phyloP scores from a whole-genome alignment of 805 yeast genomes.

The Saccharomycopsis microspora region DNA sequence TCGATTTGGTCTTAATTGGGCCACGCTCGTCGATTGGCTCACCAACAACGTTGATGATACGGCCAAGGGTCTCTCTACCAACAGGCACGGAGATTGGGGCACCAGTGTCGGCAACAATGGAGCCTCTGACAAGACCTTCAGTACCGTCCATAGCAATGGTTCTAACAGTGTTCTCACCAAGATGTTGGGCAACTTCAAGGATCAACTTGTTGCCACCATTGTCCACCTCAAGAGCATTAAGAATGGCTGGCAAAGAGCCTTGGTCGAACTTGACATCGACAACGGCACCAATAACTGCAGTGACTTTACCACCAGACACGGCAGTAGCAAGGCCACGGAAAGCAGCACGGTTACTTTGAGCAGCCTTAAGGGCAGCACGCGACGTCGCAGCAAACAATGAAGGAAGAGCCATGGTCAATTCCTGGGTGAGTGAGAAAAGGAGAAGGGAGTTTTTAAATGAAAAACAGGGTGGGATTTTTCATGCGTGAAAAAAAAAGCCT shows the following conservation, averaged over 20 bases:
- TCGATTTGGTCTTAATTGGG: conserved; percentile 85
- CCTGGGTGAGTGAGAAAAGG: neutral
- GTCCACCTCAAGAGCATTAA: conserved; percentile 89
- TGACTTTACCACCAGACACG: conserved; percentile 77
- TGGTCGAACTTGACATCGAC: conserved; percentile 98
- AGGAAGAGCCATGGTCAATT: conserved; percentile 33
- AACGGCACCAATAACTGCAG: conserved; percentile 98
- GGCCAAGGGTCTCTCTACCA: conserved; percentile 98
- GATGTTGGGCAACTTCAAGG: conserved; percentile 98
- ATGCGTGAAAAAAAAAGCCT: neutral
- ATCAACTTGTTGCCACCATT: conserved; percentile 68
- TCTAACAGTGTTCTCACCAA: conserved; percentile 99
- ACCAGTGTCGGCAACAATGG: conserved; percentile 86
- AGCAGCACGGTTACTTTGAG: conserved; percentile 64
- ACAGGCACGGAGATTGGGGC: conserved; percentile 98
- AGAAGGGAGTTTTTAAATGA: neutral
- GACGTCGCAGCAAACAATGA: conserved; percentile 55
- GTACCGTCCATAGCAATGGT: conserved; percentile 99
- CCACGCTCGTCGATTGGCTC: conserved; percentile 99
- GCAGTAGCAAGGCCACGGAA: conserved; percentile 72
- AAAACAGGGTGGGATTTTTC: conserved; percentile 1
- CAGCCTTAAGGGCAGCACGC: conserved; percentile 82
- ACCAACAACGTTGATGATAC: conserved; percentile 97
- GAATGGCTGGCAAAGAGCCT: conserved; percentile 93
- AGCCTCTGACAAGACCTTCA: conserved; percentile 99